phyloP scores from a whole-genome alignment of 495 filamentous ascomycete species.

The Stereocaulon alpinum region DNA sequence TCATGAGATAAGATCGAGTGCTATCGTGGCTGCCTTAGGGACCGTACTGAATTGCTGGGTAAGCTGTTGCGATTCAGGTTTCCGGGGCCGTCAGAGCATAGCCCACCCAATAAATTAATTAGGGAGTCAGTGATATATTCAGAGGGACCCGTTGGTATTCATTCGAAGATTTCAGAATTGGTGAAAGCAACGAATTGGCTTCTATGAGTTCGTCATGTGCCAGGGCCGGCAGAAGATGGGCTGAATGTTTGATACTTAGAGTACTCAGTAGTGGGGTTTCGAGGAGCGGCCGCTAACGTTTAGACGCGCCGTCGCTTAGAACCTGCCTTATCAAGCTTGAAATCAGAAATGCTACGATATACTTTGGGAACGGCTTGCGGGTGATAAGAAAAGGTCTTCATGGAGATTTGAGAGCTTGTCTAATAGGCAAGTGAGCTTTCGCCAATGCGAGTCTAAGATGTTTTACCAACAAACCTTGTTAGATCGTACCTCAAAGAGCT shows the following conservation, averaged over 20 bases:
- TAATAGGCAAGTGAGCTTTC: too few relatives aligned
- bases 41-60: neutral
- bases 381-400: too few relatives aligned
- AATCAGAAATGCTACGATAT: too few relatives aligned
- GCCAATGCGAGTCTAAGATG: too few relatives aligned
- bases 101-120: neutral
- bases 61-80: neutral
- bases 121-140: neutral
- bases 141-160: too few relatives aligned
- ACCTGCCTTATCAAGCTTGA: too few relatives aligned
- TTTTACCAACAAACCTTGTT: too few relatives aligned
- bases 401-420: too few relatives aligned
- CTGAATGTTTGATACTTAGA: neutral
- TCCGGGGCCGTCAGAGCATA: neutral
- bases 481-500: too few relatives aligned
- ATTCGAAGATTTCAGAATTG: neutral
- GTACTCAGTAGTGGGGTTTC: neutral
- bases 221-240: neutral
- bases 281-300: neutral
- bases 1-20: neutral
- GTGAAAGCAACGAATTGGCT: too few relatives aligned
- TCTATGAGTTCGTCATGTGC: neutral
- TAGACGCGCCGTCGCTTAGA: neutral
- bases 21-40: constrained; percentile 9
- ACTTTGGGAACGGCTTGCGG: too few relatives aligned